Base-by-base conservation (phyloP, 1,284 basidiomycete species). In the Phylloporus sp. region DNA sequence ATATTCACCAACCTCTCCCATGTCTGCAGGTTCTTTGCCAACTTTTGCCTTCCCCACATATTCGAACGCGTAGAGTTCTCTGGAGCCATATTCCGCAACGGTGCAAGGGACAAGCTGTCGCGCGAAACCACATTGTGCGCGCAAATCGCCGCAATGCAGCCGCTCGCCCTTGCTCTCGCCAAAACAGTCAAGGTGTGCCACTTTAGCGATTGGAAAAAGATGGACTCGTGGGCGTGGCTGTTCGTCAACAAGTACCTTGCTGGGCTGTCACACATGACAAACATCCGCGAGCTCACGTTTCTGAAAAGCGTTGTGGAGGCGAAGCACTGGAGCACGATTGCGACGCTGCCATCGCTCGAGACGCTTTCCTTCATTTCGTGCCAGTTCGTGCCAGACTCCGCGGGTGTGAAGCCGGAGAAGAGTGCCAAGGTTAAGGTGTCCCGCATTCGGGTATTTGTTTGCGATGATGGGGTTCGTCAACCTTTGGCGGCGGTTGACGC, bases 11-110 rank as follows among this genome's bases (percentile, higher is more conserved):
- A 67, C 17, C 72, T 84, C 34, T 77, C 79, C 8, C 71, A 71
- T 47, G 80, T 81, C 37, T 84, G 83, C 66, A 77, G 76, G 34
- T 78, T 81, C 68, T 84, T 84, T 61, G 76, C 74, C 58, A 72
- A 74, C 26, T 37, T 76, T 1, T 71, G 74, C n/a, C 68, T 81
- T 15, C 76, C 80, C 0, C 76, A 76, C 39, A 68, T 81, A 12
- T 82, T 79, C 64, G 70, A 75, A 39, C 65, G 64, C 11, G 15
- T 82, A 11, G 58, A 64, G 29, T 74, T 80, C 50, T 67, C 65
- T 8, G 73, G 76, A 2, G 2, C 50, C 12, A 24, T 46, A 1
- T 56, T 37, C 8, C 4, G 11, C 13, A n/a, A 54, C 13, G 24
- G 61, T 15, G 22, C 39, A 1, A 20, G 18, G 10, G 6, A 34